Evolutionary conservation across 1,139 yeast genomes (phyloP).

Genomic region (Taphrina sp.): DNA sequence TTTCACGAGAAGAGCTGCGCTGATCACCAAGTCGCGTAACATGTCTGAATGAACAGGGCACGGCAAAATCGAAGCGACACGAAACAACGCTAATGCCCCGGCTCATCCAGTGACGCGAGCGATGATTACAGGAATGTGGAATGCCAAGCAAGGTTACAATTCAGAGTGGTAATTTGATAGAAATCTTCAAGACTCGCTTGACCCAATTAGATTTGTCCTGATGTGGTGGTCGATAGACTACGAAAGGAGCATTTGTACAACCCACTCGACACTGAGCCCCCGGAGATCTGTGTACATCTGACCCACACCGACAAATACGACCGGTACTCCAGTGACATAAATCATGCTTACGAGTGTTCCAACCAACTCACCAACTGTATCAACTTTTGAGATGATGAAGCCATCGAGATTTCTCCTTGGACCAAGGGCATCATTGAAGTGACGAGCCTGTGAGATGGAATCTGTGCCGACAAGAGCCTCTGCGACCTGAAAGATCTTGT

Average conservation of each 20-base stretch:
- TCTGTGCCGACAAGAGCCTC: constrained; percentile 98
- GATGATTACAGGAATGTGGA: too few relatives aligned
- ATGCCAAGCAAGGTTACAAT: too few relatives aligned
- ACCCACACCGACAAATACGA: constrained; percentile 92
- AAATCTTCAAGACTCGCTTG: too few relatives aligned
- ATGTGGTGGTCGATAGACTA: too few relatives aligned
- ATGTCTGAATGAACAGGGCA: too few relatives aligned
- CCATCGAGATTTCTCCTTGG: constrained; percentile 77
- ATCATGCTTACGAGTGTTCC: constrained; percentile 99
- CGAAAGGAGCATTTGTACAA: constrained; percentile 65
- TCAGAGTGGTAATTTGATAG: too few relatives aligned
- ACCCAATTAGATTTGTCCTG: too few relatives aligned
- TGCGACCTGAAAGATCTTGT: constrained; percentile 96
- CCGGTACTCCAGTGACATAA: constrained; percentile 92
- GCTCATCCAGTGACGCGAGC: too few relatives aligned
- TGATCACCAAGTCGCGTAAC: too few relatives aligned
- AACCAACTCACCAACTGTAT: constrained; percentile 93
- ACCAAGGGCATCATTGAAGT: constrained; percentile 92
- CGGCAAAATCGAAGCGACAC: too few relatives aligned
- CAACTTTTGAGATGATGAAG: constrained; percentile 91
- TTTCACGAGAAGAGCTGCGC: too few relatives aligned
- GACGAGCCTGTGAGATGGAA: constrained; percentile 90
- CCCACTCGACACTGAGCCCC: constrained; percentile 89
- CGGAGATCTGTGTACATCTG: constrained; percentile 95
- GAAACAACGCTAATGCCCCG: too few relatives aligned